Percentiles rank a stretch among this genome's conserved stretches.
Evolutionary conservation across 2,329 filamentous ascomycete species (phyloP).

Genomic region (Camillea tinctor): DNA sequence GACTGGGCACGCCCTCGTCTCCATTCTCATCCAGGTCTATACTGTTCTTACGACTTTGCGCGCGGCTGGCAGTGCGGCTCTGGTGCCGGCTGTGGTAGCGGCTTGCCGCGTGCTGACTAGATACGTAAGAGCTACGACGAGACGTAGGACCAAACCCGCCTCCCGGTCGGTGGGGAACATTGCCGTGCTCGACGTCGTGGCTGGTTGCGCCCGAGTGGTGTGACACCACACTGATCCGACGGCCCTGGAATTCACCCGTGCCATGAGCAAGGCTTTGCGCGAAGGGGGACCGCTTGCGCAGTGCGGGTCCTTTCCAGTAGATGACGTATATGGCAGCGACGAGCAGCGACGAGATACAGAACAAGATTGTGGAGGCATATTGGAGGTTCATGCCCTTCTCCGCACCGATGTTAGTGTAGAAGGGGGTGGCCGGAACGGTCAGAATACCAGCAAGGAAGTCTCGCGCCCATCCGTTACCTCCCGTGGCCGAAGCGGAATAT

Average conservation of each 20-base stretch:
- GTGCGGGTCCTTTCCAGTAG: slow-evolving; percentile 54
- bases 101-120: slow-evolving; percentile 25
- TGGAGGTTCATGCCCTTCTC: slow-evolving; percentile 48
- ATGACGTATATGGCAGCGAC: slow-evolving; percentile 55
- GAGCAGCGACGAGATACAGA: slow-evolving; percentile 48
- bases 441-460: slow-evolving; percentile 66
- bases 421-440: slow-evolving; percentile 59
- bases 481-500: slow-evolving; percentile 65
- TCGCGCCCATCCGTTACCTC: slow-evolving; percentile 65
- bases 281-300: slow-evolving; percentile 52
- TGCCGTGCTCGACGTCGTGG: slow-evolving; percentile 7
- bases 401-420: slow-evolving; percentile 47
- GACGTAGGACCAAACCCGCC: slow-evolving; percentile 20
- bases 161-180: slow-evolving; percentile 16
- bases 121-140: slow-evolving; percentile 27
- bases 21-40: slow-evolving; percentile 14
- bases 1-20: slow-evolving; percentile 12
- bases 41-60: slow-evolving; percentile 24
- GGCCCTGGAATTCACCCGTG: slow-evolving; percentile 17
- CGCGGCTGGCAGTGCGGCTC: slow-evolving; percentile 17
- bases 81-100: slow-evolving; percentile 22
- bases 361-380: slow-evolving; percentile 55
- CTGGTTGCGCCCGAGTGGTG: slow-evolving; percentile 13
- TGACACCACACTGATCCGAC: slow-evolving; percentile 13
- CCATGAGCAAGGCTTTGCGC: slow-evolving; percentile 57